Conservation (phyloP, 495 filamentous ascomycete species). For the Thermothielavioides terrestris region DNA sequence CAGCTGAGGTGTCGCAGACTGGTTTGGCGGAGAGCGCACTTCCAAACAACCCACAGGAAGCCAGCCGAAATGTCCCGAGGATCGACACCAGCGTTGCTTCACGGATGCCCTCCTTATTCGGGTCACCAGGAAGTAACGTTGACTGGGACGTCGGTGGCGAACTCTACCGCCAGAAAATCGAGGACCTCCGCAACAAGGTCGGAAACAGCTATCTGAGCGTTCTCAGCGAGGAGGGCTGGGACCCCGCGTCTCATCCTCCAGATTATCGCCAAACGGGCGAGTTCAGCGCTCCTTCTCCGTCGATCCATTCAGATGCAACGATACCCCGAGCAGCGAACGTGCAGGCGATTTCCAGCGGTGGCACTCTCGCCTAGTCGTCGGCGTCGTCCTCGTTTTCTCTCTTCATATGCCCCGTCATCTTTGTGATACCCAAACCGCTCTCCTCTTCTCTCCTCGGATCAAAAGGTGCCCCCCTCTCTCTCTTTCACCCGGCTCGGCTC, state of each 20-base stretch:
- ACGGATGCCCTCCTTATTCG: slow-evolving; percentile 33
- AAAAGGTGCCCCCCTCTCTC: no score
- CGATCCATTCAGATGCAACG: slow-evolving; percentile 32
- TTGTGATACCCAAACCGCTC: background rate
- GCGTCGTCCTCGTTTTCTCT: background rate
- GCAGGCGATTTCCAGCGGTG: slow-evolving; percentile 43
- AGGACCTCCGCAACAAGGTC: slow-evolving; percentile 73
- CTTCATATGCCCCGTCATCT: slow-evolving; percentile 13
- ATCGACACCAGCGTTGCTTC: slow-evolving; percentile 37
- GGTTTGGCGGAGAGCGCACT: slow-evolving; percentile 23
- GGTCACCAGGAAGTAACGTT: slow-evolving; percentile 32
- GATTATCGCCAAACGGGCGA: slow-evolving; percentile 25
- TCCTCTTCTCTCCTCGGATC: no score
- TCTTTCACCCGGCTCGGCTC: no score
- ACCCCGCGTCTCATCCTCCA: slow-evolving; percentile 28
- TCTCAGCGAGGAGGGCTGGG: slow-evolving; percentile 68
- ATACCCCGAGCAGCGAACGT: slow-evolving; percentile 39
- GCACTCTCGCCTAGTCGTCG: slow-evolving; percentile 33
- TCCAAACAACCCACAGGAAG: slow-evolving; percentile 19
- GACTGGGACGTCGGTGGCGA: slow-evolving; percentile 67
- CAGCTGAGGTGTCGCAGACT: slow-evolving; percentile 14
- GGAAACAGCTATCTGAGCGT: slow-evolving; percentile 79
- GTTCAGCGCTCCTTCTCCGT: slow-evolving; percentile 33
- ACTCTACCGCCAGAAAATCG: slow-evolving; percentile 74
- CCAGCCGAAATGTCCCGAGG: slow-evolving; percentile 35